Evolutionary conservation across 75 land plant species (phyloP).

Genomic region (Sequoiadendron giganteum): DNA sequence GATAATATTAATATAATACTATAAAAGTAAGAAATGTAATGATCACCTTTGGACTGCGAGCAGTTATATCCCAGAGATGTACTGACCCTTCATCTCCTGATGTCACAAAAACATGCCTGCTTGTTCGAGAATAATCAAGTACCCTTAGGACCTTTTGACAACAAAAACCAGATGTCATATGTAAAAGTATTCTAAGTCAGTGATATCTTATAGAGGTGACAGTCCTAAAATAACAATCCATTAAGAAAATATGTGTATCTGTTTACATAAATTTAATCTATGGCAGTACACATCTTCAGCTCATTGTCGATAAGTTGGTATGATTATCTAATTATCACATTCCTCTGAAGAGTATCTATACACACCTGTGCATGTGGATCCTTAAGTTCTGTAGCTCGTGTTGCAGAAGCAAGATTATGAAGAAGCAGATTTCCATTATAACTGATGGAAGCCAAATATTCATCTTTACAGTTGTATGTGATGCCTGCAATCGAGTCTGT

Average conservation of each 20-base stretch:
- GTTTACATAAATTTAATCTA: background rate
- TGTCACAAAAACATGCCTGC: conserved; percentile 43
- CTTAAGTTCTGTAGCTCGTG: conserved; percentile 41
- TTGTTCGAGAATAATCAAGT: conserved; percentile 51
- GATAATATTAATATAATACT: background rate
- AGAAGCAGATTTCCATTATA: conserved; percentile 42
- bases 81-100: conserved; percentile 55
- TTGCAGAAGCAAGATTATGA: conserved; percentile 52
- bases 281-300: background rate
- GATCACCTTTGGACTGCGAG: conserved; percentile 46
- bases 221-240: background rate
- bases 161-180: background rate
- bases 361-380: conserved; percentile 50
- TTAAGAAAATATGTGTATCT: background rate
- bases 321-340: background rate
- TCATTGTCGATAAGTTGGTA: background rate
- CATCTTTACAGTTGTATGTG: conserved; percentile 45
- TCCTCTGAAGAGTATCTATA: background rate
- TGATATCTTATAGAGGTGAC: background rate
- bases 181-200: background rate
- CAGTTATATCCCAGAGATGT: conserved; percentile 56
- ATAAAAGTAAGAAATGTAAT: background rate
- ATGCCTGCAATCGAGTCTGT: conserved; percentile 50
- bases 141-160: conserved; percentile 39
- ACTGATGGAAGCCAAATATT: conserved; percentile 50